These are phyloP conservation scores for Coemansia sp. DNA, from an alignment of 192 early-diverging fungal genomes.

Conservation along the genomic window DNA sequence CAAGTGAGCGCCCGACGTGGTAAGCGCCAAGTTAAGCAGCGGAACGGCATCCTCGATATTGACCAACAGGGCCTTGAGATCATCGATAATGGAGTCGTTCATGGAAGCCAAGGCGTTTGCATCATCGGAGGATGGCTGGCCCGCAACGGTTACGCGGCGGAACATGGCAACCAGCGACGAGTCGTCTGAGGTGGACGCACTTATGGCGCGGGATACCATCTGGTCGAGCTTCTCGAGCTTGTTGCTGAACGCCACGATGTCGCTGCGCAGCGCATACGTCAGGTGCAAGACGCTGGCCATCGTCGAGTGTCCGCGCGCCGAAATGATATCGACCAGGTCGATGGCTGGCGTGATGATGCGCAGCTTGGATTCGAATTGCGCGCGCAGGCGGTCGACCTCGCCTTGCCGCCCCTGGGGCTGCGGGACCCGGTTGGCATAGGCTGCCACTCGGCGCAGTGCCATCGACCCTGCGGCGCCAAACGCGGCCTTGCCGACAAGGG, in stretches of 20 bases:
- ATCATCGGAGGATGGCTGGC: background rate
- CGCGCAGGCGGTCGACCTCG: constrained; percentile 42
- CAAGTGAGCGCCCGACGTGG: constrained; percentile 54
- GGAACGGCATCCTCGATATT: constrained; percentile 57
- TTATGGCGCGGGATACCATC: background rate
- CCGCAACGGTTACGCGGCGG: constrained; percentile 1
- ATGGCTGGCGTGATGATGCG: constrained; percentile 66
- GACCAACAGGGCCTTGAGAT: constrained; percentile 32
- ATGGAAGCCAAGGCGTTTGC: background rate
- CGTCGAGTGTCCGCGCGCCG: constrained; percentile 62
- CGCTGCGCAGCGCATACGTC: constrained; percentile 54
- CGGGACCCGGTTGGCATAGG: constrained; percentile 42
- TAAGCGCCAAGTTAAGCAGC: constrained; percentile 56
- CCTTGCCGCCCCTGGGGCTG: constrained; percentile 19
- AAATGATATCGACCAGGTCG: constrained; percentile 64
- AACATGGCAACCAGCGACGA: constrained; percentile 6
- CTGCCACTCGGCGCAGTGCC: constrained; percentile 48
- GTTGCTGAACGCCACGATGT: constrained; percentile 55
- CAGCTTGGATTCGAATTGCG: constrained; percentile 56
- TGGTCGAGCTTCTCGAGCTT: constrained; percentile 27
- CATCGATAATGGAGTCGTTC: constrained; percentile 10
- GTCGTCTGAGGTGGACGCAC: no score
- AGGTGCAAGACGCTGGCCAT: constrained; percentile 59
- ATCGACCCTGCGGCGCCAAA: constrained; percentile 56
- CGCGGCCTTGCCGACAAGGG: constrained; percentile 63